phyloP scores from a whole-genome alignment of 371 early-diverging fungal genomes.

The Conidiobolus incongruus region DNA sequence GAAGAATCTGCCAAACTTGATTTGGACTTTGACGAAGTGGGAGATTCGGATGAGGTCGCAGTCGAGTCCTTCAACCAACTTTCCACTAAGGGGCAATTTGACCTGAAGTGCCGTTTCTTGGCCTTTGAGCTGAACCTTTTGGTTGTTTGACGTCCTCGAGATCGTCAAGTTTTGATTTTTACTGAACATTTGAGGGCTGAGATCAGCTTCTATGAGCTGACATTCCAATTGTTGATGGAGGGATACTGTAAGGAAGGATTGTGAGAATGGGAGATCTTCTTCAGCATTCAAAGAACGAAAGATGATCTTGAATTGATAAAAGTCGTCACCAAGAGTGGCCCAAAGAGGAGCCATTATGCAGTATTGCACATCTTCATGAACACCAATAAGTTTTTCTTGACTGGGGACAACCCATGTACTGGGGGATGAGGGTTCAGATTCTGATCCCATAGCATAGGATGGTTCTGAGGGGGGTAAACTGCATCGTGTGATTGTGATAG shows the following conservation, averaged over 20 bases:
- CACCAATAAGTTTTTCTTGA: conserved; percentile 1
- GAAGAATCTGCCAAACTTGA: not conserved
- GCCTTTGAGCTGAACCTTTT: not conserved
- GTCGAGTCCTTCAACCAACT: conserved; percentile 1
- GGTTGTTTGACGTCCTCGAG: not conserved
- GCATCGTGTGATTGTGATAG: not conserved
- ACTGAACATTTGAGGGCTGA: not conserved
- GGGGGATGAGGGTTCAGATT: too few relatives aligned
- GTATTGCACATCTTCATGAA: not conserved
- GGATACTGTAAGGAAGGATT: not conserved
- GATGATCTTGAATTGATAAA: not conserved
- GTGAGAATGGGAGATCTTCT: too few relatives aligned
- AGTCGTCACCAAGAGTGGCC: not conserved
- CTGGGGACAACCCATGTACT: too few relatives aligned
- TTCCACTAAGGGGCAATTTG: not conserved
- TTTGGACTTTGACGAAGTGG: not conserved
- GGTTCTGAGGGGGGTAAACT: too few relatives aligned
- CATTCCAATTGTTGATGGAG: not conserved
- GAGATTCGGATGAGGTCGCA: conserved; percentile 2
- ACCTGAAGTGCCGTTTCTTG: not conserved
- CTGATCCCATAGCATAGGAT: too few relatives aligned
- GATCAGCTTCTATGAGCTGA: not conserved
- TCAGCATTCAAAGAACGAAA: not conserved
- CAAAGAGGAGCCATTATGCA: not conserved
- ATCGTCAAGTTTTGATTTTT: not conserved